phyloP scores from a whole-genome alignment of 2,329 filamentous ascomycete species.

The Decorospora gaudefroyi region DNA sequence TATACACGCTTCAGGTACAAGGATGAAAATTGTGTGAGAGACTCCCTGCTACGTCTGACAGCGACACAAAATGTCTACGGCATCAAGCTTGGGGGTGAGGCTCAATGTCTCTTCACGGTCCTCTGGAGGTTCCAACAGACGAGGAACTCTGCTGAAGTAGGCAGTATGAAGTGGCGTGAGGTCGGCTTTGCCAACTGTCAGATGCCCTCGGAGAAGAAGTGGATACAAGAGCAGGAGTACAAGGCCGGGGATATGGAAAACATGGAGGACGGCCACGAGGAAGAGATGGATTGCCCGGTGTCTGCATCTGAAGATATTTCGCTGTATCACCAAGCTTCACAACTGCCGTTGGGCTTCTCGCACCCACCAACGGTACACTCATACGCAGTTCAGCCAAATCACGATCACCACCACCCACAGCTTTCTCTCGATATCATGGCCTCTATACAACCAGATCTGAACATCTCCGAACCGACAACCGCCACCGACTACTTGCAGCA shows the following conservation, averaged over 20 bases:
- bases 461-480: conserved; percentile 25
- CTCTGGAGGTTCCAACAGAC: conserved; percentile 48
- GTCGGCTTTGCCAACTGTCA: conserved; percentile 26
- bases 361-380: conserved; percentile 11
- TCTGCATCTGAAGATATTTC: conserved; percentile 8
- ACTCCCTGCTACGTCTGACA: conserved; percentile 45
- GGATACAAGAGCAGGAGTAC: conserved; percentile 22
- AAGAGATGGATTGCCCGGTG: neutral
- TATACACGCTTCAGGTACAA: conserved; percentile 29
- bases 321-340: conserved; percentile 22
- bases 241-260: conserved; percentile 14
- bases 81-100: conserved; percentile 28
- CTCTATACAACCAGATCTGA: conserved; percentile 30
- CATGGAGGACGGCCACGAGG: neutral
- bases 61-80: conserved; percentile 52
- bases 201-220: conserved; percentile 13
- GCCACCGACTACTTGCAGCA: conserved; percentile 35
- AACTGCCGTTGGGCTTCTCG: conserved; percentile 21
- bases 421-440: conserved; percentile 36
- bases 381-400: conserved; percentile 22
- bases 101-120: conserved; percentile 43
- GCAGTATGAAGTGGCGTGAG: conserved; percentile 45
- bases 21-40: conserved; percentile 35
- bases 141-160: conserved; percentile 28
- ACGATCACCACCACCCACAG: conserved; percentile 22